phyloP scores from a whole-genome alignment of 345 rosid species.

The Erodium maritimum region DNA sequence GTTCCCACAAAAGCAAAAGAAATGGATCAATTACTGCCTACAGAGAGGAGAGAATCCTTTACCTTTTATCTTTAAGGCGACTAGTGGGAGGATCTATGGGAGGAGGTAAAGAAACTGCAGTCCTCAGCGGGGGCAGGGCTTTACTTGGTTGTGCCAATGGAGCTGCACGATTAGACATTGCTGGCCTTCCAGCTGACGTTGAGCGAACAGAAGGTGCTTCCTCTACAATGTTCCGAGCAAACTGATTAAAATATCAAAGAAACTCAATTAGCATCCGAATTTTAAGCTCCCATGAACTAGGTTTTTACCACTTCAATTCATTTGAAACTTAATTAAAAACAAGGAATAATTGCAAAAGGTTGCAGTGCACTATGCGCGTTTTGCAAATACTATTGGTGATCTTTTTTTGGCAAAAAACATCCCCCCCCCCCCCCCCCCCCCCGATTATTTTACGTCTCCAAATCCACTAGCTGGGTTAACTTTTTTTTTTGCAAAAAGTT shows the following conservation, averaged over 20 bases:
- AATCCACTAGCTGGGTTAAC: too few species aligned
- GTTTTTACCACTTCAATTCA: too few species aligned
- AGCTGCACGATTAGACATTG: conserved; percentile 37
- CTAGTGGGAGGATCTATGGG: conserved; percentile 55
- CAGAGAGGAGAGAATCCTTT: not conserved
- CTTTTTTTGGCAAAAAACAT: too few species aligned
- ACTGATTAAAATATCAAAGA: conserved; percentile 20
- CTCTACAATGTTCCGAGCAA: conserved; percentile 40
- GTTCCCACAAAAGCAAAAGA: not conserved
- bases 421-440: too few species aligned
- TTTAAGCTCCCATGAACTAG: conserved; percentile 1
- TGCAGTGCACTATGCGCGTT: too few species aligned
- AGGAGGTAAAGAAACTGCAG: conserved; percentile 49
- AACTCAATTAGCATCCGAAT: conserved; percentile 13
- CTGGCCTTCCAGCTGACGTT: conserved; percentile 46
- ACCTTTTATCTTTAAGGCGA: conserved; percentile 56
- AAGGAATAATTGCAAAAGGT: too few species aligned
- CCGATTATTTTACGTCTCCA: too few species aligned
- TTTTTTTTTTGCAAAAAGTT: too few species aligned
- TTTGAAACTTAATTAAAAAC: too few species aligned
- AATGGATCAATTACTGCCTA: not conserved
- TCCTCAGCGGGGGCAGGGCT: conserved; percentile 32
- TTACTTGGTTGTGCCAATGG: conserved; percentile 51
- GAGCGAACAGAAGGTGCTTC: conserved; percentile 38
- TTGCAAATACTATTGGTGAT: too few species aligned